Evolutionary conservation across 495 filamentous ascomycete species (phyloP).

Genomic region (Bryoglossum gracile): DNA sequence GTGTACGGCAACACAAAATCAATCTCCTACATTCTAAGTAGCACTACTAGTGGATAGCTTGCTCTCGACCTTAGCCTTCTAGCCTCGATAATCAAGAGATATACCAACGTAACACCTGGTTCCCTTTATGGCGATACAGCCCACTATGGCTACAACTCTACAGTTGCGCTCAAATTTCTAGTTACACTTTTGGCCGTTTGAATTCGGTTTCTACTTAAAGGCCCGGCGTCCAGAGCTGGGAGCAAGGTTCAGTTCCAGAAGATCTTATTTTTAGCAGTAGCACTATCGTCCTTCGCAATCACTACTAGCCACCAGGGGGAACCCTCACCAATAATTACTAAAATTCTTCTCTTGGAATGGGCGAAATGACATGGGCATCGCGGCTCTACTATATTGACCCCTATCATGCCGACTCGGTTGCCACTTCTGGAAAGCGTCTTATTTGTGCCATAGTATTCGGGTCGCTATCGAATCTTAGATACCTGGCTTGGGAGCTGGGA

Average conservation of each 20-base stretch:
- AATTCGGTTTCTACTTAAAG: slow-evolving; percentile 77
- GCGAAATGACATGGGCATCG: slow-evolving; percentile 58
- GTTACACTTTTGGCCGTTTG: slow-evolving; percentile 55
- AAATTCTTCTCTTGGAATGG: slow-evolving; percentile 78
- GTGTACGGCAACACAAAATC: slow-evolving; percentile 59
- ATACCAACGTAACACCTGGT: slow-evolving; percentile 49
- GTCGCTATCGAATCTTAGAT: too few relatives aligned
- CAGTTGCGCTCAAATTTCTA: slow-evolving; percentile 27
- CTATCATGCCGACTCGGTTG: slow-evolving; percentile 44
- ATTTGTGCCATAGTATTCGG: too few relatives aligned
- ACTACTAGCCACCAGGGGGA: slow-evolving; percentile 52
- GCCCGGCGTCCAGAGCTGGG: slow-evolving; percentile 31
- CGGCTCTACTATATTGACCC: slow-evolving; percentile 72
- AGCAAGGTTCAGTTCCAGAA: slow-evolving; percentile 13
- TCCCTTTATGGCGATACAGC: slow-evolving; percentile 62
- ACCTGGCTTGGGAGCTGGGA: too few relatives aligned
- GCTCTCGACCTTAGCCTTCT: slow-evolving; percentile 48
- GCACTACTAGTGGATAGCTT: slow-evolving; percentile 59
- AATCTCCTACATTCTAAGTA: slow-evolving; percentile 61
- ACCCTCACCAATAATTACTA: slow-evolving; percentile 53
- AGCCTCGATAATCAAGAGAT: slow-evolving; percentile 53
- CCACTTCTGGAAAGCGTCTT: too few relatives aligned
- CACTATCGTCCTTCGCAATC: slow-evolving; percentile 57
- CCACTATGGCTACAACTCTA: slow-evolving; percentile 59
- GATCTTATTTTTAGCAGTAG: slow-evolving; percentile 58